phyloP scores from a whole-genome alignment of 495 filamentous ascomycete genomes.

The Penicillium cinerascens region DNA sequence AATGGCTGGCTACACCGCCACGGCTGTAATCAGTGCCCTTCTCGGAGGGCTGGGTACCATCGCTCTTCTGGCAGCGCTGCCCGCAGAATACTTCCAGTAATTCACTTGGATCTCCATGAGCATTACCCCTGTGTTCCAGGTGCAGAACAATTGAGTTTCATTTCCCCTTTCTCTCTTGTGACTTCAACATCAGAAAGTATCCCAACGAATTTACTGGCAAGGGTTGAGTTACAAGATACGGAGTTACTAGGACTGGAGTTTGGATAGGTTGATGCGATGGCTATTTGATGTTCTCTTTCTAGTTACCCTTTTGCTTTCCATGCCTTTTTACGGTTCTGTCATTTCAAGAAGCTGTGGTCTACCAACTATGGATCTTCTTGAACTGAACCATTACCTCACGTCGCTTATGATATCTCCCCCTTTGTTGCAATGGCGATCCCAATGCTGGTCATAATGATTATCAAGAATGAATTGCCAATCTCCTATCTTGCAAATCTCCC shows the following conservation, averaged over 20 bases:
- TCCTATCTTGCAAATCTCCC: background rate
- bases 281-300: background rate
- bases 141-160: background rate
- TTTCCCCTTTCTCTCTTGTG: background rate
- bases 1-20: slow-evolving; percentile 39
- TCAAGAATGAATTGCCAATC: slow-evolving; percentile 21
- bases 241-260: slow-evolving; percentile 9
- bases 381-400: background rate
- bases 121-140: background rate
- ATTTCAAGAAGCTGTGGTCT: background rate
- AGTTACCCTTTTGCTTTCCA: slow-evolving; percentile 2
- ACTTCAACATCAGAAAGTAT: background rate
- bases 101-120: background rate
- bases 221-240: slow-evolving; percentile 1
- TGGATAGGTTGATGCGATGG: background rate
- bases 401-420: slow-evolving; percentile 13
- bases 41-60: slow-evolving; percentile 50
- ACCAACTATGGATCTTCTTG: background rate
- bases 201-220: background rate
- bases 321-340: background rate
- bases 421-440: slow-evolving; percentile 2
- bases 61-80: slow-evolving; percentile 45
- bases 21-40: slow-evolving; percentile 42
- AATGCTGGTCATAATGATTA: slow-evolving; percentile 11
- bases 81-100: slow-evolving; percentile 38